Base-by-base conservation (phyloP, 2,329 filamentous ascomycete species). In the Aspergillus fijiensis region DNA sequence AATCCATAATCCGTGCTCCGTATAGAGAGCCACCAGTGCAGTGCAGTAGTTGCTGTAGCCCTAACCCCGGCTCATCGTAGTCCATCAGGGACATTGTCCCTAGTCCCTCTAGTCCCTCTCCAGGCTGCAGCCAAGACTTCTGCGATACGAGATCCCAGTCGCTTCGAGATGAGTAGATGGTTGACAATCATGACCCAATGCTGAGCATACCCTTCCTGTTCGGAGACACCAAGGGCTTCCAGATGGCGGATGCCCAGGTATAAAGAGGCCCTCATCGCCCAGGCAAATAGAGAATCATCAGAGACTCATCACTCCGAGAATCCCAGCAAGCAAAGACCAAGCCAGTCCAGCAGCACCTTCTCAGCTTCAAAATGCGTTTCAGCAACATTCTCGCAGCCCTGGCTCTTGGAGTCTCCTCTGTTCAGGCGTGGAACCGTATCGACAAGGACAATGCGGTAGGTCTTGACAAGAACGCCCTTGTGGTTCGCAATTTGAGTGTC, bases 371-470 rank as follows among this genome's bases (percentile, higher is more conserved):
- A 51, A 51, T 51, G 49, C 49, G 49, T 51, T 16, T 51, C 19
- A 58, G 56, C 12, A 51, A 63, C 12, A 57, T 69, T 27, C 58
- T 69, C 27, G 67, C 63, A 35, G 58, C 65, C 2, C 63, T 65
- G 10, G 49, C 63, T 51, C 49, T 51, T 27, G 49, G 25, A 51
- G 49, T 33, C 49, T 51, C 49, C 4, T 61, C 67, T 7, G 66
- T 57, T 27, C 60, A 60, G 54, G 68, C 65, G 21, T 70, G 68
- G 68, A 70, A 70, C 60, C 58, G 67, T 55, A 60, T 70, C 16
- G 63, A 70, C 61, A 69, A 70, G 54, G 60, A 69, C 57, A 67
- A 70, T 16, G 67, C 68, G 10, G 68, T 68, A 59, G 56, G 66
- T 55, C 16, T 3, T 5, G 4, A 1, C 14, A 9, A 16, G 5